Base-by-base conservation (phyloP, 1,139 yeast genomes). In the Pichia sp. region DNA sequence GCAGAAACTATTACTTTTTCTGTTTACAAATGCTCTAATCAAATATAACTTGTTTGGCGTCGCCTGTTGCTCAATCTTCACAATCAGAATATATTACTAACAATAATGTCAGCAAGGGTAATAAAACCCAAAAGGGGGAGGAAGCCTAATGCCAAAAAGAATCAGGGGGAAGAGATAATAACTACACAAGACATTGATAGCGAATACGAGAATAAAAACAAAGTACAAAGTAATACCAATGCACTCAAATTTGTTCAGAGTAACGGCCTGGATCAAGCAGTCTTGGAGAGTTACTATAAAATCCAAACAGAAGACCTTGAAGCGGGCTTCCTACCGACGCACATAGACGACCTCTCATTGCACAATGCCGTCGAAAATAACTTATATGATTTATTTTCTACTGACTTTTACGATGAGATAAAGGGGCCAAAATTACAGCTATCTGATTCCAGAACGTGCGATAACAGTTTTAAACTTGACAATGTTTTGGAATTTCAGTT, bases 271-370 rank as follows among this genome's bases (percentile, higher is more conserved):
- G 46, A 30, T 17, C 52, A 50, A 17, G 6, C 17, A n/a, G 16
- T 45, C 4, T 46, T 55, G 20, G 20, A 41, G n/a, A 51, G 52
- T n/a, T 45, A 44, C 6, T 24, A 17, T 2, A 29, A 41, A 1
- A 46, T 56, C 16, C 58, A 56, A 47, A 14, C 29, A 10, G 6
- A 24, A 6, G 16, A 44, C 8, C 31, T 44, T 12, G 58, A 56
- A 47, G 24, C 24, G 16, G 52, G 55, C 1, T 51, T 51, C n/a
- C 24, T 44, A 9, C 30, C 54, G 1, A 14, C 38, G 9, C 6
- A 24, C 7, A n/a, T 42, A 10, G 27, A 45, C 8, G 51, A 56
- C 46, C 27, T 40, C 1, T 16, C 33, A 12, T 29, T 56, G 5
- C 17, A 29, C 6, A 6, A 54, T 4, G 53, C 58, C 8, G 33